These are phyloP conservation scores for Talaromyces rugulosus DNA, from an alignment of 2,329 filamentous ascomycete genomes.

Conservation along the genomic window DNA sequence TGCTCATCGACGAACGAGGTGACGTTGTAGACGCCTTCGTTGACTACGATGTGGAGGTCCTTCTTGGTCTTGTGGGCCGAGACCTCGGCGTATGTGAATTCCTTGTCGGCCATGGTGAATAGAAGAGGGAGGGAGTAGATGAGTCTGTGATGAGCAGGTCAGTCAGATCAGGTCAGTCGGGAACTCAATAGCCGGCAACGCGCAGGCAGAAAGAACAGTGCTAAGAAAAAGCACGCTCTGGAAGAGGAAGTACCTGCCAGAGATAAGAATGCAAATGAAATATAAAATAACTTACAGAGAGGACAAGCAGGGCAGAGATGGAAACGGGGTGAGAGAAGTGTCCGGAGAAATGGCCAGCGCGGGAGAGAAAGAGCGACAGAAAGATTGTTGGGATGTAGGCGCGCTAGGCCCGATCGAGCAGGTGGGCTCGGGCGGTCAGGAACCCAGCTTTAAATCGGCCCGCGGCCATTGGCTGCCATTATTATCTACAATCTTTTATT, in stretches of 20 bases:
- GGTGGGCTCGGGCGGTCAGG: background rate
- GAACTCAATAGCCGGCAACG: background rate
- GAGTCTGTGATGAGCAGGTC: background rate
- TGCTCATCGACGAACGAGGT: slow-evolving; percentile 95
- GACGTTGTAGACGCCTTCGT: slow-evolving; percentile 94
- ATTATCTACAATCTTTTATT: background rate
- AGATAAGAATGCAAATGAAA: background rate
- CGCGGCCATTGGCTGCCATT: background rate
- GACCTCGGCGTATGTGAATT: slow-evolving; percentile 75
- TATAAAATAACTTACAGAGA: background rate
- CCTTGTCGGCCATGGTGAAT: slow-evolving; percentile 49
- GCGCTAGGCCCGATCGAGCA: background rate
- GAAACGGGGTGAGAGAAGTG: background rate
- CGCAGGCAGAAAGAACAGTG: background rate
- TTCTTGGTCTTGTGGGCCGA: slow-evolving; percentile 84
- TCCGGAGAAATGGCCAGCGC: background rate
- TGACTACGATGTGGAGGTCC: slow-evolving; percentile 85
- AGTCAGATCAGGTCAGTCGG: background rate
- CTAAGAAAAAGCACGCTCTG: background rate
- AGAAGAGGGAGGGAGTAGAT: background rate
- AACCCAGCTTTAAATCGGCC: background rate
- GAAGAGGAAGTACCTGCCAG: background rate
- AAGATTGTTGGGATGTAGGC: background rate
- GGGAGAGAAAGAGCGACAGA: background rate
- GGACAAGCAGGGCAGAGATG: background rate